These are phyloP conservation scores for Cladophialophora chaetospira DNA, from an alignment of 2,329 filamentous ascomycete species.

Conservation along the genomic window DNA sequence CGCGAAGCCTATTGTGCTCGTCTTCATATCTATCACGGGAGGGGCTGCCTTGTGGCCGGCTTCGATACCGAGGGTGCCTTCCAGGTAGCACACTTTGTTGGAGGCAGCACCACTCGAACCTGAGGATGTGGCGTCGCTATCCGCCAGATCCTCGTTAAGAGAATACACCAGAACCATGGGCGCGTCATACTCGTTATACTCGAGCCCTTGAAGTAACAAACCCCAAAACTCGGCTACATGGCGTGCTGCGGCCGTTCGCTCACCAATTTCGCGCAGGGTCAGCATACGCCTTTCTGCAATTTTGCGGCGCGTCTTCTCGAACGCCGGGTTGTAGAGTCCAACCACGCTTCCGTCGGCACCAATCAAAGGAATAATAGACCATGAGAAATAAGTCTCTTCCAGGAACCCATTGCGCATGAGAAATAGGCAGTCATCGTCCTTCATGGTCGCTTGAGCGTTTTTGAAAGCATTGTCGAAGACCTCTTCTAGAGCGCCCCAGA, in stretches of 20 bases:
- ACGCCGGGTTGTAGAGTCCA: slow-evolving; percentile 76
- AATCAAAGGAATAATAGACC: slow-evolving; percentile 73
- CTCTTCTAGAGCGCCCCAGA: slow-evolving; percentile 71
- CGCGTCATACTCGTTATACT: slow-evolving; percentile 73
- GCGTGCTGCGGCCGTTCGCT: slow-evolving; percentile 71
- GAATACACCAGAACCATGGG: slow-evolving; percentile 79
- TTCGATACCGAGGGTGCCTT: slow-evolving; percentile 71
- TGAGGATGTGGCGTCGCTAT: slow-evolving; percentile 72
- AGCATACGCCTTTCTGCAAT: slow-evolving; percentile 80
- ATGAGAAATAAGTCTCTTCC: slow-evolving; percentile 81
- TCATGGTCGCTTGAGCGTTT: slow-evolving; percentile 79
- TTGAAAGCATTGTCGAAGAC: slow-evolving; percentile 68
- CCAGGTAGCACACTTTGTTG: slow-evolving; percentile 66
- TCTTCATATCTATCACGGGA: slow-evolving; percentile 66
- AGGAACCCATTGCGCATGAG: slow-evolving; percentile 66
- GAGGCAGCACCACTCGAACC: slow-evolving; percentile 66
- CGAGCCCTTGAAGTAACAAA: slow-evolving; percentile 67
- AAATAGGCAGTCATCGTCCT: slow-evolving; percentile 77
- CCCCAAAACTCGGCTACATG: slow-evolving; percentile 74
- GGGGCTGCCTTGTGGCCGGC: slow-evolving; percentile 63
- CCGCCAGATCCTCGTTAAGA: slow-evolving; percentile 64
- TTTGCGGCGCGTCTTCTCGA: slow-evolving; percentile 77
- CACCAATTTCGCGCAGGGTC: slow-evolving; percentile 74
- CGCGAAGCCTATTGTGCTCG: slow-evolving; percentile 71
- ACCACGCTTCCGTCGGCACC: slow-evolving; percentile 73